Conservation (phyloP, 2,329 filamentous ascomycete genomes). For the Zelopaecilomyces penicillatus region DNA sequence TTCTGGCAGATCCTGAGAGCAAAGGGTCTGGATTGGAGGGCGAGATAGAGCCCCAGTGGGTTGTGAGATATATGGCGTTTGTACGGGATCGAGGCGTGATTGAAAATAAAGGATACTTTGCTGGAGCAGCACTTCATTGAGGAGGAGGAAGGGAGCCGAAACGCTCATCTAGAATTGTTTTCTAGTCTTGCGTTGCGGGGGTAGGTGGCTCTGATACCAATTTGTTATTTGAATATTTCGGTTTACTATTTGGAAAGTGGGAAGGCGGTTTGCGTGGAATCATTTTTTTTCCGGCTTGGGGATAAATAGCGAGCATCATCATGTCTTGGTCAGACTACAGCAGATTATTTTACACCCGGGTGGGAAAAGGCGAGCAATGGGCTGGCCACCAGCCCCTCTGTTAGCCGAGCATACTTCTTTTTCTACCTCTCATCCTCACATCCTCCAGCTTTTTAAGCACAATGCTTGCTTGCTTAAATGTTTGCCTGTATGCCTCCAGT, state of each 20-base stretch:
- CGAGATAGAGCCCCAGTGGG: constrained; percentile 83
- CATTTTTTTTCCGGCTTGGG: constrained; percentile 1
- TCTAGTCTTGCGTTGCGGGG: too few species aligned
- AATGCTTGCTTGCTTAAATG: constrained; percentile 64
- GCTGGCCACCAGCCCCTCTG: not conserved
- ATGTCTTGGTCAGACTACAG: constrained; percentile 11
- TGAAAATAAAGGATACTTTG: constrained; percentile 98
- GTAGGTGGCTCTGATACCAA: too few species aligned
- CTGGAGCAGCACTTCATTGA: constrained; percentile 58
- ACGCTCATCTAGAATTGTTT: not conserved
- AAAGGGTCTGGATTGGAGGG: constrained; percentile 55
- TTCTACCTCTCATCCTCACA: constrained; percentile 85
- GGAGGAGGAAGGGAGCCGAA: not conserved
- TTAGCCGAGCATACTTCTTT: constrained; percentile 92
- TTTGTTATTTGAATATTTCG: not conserved
- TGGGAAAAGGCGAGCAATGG: too few species aligned
- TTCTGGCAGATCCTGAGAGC: constrained; percentile 56
- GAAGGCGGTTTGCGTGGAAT: not conserved
- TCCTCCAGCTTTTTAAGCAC: constrained; percentile 82
- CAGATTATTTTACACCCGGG: constrained; percentile 11
- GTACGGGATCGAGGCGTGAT: constrained; percentile 90
- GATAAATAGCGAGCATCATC: constrained; percentile 25
- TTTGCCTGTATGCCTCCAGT: constrained; percentile 62
- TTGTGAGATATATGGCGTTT: constrained; percentile 94
- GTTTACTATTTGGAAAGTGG: constrained; percentile 2